Conservation (phyloP, 257 asterid genomes). For the Asclepias syriaca region DNA sequence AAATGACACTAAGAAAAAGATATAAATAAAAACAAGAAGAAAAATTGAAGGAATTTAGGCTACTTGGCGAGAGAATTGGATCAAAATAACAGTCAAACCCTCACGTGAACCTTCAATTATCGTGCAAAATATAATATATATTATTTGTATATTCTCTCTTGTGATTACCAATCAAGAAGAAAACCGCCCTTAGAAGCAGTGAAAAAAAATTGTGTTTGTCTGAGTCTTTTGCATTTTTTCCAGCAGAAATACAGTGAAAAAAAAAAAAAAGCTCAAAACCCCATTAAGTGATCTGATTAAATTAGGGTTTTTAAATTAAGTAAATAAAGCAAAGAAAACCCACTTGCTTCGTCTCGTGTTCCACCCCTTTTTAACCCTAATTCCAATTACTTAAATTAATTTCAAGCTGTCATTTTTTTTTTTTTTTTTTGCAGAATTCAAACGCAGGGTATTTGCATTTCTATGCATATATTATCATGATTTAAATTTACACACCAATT, state of each 20-base stretch:
- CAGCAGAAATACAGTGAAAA: conserved; percentile 19
- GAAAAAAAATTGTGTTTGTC: too few relatives aligned
- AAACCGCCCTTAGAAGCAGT: conserved; percentile 4
- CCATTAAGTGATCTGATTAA: conserved; percentile 38
- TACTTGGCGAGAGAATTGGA: conserved; percentile 24
- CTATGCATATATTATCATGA: background rate
- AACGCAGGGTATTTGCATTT: background rate
- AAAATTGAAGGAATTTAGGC: conserved; percentile 12
- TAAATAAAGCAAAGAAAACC: conserved; percentile 26
- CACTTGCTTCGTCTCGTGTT: conserved; percentile 43
- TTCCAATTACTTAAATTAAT: background rate
- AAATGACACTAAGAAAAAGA: background rate
- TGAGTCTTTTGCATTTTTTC: background rate
- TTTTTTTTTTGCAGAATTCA: background rate
- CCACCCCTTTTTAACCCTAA: background rate
- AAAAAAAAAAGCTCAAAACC: conserved; percentile 35
- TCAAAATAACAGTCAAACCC: conserved; percentile 49
- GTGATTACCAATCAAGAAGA: conserved; percentile 15
- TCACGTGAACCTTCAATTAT: conserved; percentile 57
- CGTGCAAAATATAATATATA: conserved; percentile 29
- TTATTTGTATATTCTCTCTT: conserved; percentile 8
- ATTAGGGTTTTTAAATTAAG: conserved; percentile 14
- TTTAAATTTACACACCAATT: too few relatives aligned
- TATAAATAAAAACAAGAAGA: background rate
- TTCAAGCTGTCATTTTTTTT: conserved; percentile 17